phyloP scores from a whole-genome alignment of 176 grass and related monocot species.

The Hordeum marinum region DNA sequence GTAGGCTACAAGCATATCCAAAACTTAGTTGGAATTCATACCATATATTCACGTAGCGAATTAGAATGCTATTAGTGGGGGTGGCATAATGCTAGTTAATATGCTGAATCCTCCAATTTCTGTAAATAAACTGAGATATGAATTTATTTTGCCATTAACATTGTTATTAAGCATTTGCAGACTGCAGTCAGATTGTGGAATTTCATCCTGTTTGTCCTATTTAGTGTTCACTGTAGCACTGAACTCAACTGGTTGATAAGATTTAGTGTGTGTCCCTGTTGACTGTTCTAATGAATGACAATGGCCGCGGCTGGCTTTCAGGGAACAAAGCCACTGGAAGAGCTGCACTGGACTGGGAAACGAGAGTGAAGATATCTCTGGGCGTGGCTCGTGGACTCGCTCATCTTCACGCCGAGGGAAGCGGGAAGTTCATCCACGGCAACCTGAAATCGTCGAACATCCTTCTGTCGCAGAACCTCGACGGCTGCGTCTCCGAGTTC shows the following conservation, averaged over 20 bases:
- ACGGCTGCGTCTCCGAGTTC: constrained; percentile 65
- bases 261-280: not conserved
- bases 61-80: not conserved
- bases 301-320: constrained; percentile 27
- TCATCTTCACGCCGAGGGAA: constrained; percentile 65
- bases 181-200: not conserved
- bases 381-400: constrained; percentile 65
- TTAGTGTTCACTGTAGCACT: not conserved
- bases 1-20: not conserved
- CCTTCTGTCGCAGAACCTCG: constrained; percentile 60
- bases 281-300: constrained; percentile 17
- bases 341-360: constrained; percentile 74
- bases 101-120: not conserved
- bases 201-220: not conserved
- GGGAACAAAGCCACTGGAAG: constrained; percentile 55
- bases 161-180: not conserved
- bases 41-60: not conserved
- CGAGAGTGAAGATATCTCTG: constrained; percentile 74
- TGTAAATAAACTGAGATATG: not conserved
- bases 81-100: not conserved
- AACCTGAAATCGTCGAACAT: constrained; percentile 87
- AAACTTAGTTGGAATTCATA: not conserved
- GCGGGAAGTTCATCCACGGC: constrained; percentile 92
- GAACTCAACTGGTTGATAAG: not conserved
- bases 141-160: not conserved